phyloP scores from a whole-genome alignment of 2,329 filamentous ascomycete species.

The Aspergillus hiratsukae region DNA sequence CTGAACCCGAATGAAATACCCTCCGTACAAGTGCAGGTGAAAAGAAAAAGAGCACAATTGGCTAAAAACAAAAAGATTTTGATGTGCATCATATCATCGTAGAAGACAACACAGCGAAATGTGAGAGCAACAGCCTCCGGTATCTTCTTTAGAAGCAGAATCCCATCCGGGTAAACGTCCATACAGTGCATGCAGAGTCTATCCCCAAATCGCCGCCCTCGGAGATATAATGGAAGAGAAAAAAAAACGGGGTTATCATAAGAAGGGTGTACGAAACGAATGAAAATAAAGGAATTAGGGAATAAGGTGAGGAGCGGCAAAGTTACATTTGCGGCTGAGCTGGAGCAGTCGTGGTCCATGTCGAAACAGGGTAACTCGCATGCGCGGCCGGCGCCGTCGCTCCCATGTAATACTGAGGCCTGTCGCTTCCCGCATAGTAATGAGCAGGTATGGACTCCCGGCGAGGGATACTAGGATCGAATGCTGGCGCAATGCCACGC shows the following conservation, averaged over 20 bases:
- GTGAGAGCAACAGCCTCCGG: slow-evolving; percentile 14
- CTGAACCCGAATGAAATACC: not conserved
- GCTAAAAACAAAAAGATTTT: slow-evolving; percentile 10
- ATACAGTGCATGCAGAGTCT: slow-evolving; percentile 20
- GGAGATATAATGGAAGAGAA: slow-evolving; percentile 6
- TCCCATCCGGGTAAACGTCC: slow-evolving; percentile 16
- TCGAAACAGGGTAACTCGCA: slow-evolving; percentile 31
- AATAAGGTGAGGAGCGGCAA: slow-evolving; percentile 1
- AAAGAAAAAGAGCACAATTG: slow-evolving; percentile 4
- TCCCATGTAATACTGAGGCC: slow-evolving; percentile 32
- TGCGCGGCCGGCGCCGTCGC: slow-evolving; percentile 24
- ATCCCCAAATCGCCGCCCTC: slow-evolving; percentile 21
- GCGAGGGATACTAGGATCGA: slow-evolving; percentile 31
- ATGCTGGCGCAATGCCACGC: slow-evolving; percentile 25
- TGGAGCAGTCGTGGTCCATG: slow-evolving; percentile 37
- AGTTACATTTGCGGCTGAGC: slow-evolving; percentile 37
- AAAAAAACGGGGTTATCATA: slow-evolving; percentile 5
- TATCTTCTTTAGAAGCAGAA: slow-evolving; percentile 20
- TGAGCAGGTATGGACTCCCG: slow-evolving; percentile 33
- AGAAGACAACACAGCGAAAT: slow-evolving; percentile 13
- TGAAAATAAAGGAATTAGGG: slow-evolving; percentile 2
- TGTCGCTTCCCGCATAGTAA: slow-evolving; percentile 31
- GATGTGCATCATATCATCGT: slow-evolving; percentile 17
- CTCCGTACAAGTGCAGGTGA: slow-evolving; percentile 8
- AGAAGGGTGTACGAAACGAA: slow-evolving; percentile 10